Evolutionary conservation across 371 early-diverging fungal species (phyloP).

Genomic region (Catenaria anguillulae): DNA sequence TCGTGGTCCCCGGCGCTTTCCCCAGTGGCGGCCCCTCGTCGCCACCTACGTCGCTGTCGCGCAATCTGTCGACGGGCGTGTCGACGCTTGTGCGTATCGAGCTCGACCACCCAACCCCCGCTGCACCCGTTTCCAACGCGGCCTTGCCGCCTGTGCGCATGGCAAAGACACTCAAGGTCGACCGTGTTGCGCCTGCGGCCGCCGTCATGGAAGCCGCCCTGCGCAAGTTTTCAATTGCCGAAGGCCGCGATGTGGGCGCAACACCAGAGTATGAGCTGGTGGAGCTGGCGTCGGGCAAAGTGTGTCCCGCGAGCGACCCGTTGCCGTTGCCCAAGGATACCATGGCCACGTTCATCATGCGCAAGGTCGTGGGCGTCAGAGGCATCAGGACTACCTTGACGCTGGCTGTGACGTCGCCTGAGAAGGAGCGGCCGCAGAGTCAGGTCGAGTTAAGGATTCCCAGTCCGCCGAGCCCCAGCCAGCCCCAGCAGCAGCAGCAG

Average conservation of each 20-base stretch:
- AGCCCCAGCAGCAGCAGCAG: no score
- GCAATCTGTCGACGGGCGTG: no score
- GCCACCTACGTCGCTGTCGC: background rate
- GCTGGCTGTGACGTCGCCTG: background rate
- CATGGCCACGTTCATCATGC: background rate
- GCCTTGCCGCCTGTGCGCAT: background rate
- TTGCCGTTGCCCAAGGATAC: background rate
- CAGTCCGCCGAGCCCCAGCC: background rate
- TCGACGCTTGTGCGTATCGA: background rate
- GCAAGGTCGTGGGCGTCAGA: background rate
- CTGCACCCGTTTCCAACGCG: no score
- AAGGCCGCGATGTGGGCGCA: background rate
- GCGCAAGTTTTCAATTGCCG: background rate
- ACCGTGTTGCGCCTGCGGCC: background rate
- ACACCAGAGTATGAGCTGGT: background rate
- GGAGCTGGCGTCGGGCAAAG: background rate
- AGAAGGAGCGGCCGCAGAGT: no score
- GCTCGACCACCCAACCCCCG: background rate
- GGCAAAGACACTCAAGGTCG: conserved; percentile 5
- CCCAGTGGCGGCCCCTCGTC: background rate
- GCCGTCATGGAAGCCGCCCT: background rate
- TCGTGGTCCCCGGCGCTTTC: background rate
- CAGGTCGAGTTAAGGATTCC: background rate
- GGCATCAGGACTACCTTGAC: background rate
- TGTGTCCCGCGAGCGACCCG: background rate